These are phyloP conservation scores for Amanita polypyramis DNA, from an alignment of 768 basidiomycete genomes.

Conservation along the genomic window DNA sequence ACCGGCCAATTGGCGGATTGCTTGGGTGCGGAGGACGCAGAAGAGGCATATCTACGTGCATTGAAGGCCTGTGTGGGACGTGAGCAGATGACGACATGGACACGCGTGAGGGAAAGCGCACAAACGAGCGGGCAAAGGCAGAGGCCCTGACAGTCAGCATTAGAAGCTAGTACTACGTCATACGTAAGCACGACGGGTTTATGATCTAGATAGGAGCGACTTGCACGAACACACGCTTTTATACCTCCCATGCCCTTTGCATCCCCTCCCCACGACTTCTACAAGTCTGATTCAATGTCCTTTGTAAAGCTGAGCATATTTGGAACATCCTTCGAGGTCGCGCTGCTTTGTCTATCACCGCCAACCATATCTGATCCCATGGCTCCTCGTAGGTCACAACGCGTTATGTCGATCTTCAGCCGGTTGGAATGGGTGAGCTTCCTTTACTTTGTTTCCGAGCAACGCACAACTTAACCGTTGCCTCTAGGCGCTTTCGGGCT, in stretches of 20 bases:
- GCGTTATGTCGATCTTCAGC: constrained; percentile 97
- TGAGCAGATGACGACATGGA: not conserved
- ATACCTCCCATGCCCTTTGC: not conserved
- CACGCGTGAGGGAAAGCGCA: constrained; percentile 14
- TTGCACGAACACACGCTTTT: too few species aligned
- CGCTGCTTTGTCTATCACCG: constrained; percentile 13
- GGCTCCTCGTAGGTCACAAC: constrained; percentile 70
- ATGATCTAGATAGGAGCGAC: not conserved
- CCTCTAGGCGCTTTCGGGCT: constrained; percentile 86
- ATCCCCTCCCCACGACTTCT: constrained; percentile 10
- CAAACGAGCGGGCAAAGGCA: constrained; percentile 31
- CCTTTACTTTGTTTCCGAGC: constrained; percentile 5
- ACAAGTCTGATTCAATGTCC: constrained; percentile 43
- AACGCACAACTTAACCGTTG: constrained; percentile 9
- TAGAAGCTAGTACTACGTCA: not conserved
- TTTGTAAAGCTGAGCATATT: constrained; percentile 99
- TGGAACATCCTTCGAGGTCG: constrained; percentile 92
- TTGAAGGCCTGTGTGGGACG: not conserved
- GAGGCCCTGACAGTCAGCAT: constrained; percentile 37
- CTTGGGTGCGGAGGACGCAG: constrained; percentile 27
- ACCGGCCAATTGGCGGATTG: constrained; percentile 39
- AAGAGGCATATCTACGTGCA: constrained; percentile 23
- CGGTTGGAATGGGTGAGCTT: constrained; percentile 92
- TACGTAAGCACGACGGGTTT: not conserved
- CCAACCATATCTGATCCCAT: constrained; percentile 11